A percentile compares a stretch with the other conserved stretches of the same genome.
phyloP scores from a whole-genome alignment of 352 stramenopile species.

The Phytopythium chamaehyphon region DNA sequence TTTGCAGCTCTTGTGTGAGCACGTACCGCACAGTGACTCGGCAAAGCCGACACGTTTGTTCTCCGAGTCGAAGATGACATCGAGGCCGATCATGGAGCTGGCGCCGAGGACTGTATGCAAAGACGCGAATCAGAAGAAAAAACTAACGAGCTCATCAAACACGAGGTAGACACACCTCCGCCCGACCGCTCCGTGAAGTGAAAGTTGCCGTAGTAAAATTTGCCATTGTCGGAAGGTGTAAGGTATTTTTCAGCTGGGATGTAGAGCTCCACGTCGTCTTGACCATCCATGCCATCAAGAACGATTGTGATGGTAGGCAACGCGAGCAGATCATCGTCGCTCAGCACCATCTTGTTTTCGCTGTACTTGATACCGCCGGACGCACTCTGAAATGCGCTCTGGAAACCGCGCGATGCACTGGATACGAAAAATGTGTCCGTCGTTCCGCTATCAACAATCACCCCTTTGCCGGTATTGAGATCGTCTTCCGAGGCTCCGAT shows the following conservation, averaged over 20 bases:
- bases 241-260: slow-evolving; percentile 68
- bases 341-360: slow-evolving; percentile 51
- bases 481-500: slow-evolving; percentile 31
- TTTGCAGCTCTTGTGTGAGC: background rate
- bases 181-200: slow-evolving; percentile 79
- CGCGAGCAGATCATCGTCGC: slow-evolving; percentile 23
- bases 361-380: slow-evolving; percentile 49
- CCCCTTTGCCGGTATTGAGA: slow-evolving; percentile 68
- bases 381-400: slow-evolving; percentile 38
- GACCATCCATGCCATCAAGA: slow-evolving; percentile 41
- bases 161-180: slow-evolving; percentile 35
- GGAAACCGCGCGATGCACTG: slow-evolving; percentile 45
- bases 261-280: slow-evolving; percentile 54
- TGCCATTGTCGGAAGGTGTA: slow-evolving; percentile 37
- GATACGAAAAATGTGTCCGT: slow-evolving; percentile 81
- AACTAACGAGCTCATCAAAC: background rate
- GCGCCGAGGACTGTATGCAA: slow-evolving; percentile 59
- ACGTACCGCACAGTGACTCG: slow-evolving; percentile 59
- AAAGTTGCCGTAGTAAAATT: slow-evolving; percentile 68
- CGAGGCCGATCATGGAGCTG: slow-evolving; percentile 73
- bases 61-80: slow-evolving; percentile 85
- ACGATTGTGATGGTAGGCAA: slow-evolving; percentile 71
- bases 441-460: slow-evolving; percentile 85
- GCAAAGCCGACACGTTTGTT: slow-evolving; percentile 78
- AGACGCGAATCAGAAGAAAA: background rate